A percentile compares a stretch with the other conserved stretches of the same genome.
Evolutionary conservation across 768 basidiomycete genomes (phyloP).

Genomic region (Auriscalpium vulgare): DNA sequence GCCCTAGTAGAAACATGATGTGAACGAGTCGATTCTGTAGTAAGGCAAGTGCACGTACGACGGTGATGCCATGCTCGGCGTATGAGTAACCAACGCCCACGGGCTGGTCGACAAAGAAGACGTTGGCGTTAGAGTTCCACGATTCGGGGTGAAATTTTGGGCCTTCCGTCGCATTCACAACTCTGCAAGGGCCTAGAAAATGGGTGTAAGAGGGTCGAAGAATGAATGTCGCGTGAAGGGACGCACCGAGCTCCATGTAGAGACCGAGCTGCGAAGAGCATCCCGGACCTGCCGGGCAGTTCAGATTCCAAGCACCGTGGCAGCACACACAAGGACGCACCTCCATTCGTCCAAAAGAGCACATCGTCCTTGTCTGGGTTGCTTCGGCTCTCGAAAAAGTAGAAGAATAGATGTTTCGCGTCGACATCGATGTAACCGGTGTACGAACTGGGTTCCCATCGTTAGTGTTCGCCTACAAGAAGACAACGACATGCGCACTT

Average conservation of each 20-base stretch:
- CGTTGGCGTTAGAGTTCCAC: constrained; percentile 62
- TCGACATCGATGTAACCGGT: constrained; percentile 64
- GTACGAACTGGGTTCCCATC: constrained; percentile 33
- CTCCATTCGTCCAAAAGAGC: constrained; percentile 32
- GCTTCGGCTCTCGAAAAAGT: constrained; percentile 43
- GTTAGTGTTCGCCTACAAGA: background rate
- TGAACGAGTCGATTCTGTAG: background rate
- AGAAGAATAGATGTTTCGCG: constrained; percentile 62
- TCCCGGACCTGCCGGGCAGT: constrained; percentile 11
- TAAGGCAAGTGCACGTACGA: constrained; percentile 29
- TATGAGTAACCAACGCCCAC: constrained; percentile 30
- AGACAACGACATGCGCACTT: constrained; percentile 12
- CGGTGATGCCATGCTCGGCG: constrained; percentile 51
- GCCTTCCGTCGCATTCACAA: constrained; percentile 39
- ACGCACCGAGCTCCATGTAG: constrained; percentile 41
- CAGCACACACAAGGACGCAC: constrained; percentile 16
- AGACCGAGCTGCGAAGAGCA: constrained; percentile 25
- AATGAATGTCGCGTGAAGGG: constrained; percentile 41
- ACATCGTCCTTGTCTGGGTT: constrained; percentile 25
- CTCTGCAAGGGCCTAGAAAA: constrained; percentile 60
- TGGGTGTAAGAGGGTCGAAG: background rate
- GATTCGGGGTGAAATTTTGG: constrained; percentile 48
- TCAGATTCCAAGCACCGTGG: constrained; percentile 11
- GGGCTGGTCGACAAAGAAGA: constrained; percentile 40
- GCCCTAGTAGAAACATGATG: constrained; percentile 28